Evolutionary conservation across 1,284 basidiomycete species (phyloP).

Genomic region (Wolfiporia cocos): DNA sequence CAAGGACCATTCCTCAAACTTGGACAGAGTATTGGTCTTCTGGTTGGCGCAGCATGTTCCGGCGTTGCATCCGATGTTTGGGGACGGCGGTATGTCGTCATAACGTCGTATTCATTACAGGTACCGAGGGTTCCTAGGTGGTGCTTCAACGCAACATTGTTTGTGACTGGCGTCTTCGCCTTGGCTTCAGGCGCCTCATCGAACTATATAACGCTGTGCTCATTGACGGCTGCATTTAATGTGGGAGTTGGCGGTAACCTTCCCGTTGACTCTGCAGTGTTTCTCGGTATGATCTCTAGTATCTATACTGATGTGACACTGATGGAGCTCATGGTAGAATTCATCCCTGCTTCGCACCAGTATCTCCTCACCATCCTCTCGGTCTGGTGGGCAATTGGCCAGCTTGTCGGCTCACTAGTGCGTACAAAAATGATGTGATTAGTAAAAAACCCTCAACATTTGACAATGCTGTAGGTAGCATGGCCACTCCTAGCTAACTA

Average conservation of each 20-base stretch:
- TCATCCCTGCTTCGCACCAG: conserved; percentile 54
- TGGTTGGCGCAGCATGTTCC: conserved; percentile 63
- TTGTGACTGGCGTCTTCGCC: conserved; percentile 67
- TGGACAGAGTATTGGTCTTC: conserved; percentile 50
- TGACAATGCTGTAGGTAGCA: conserved; percentile 35
- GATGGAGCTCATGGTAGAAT: conserved; percentile 43
- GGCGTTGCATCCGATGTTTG: conserved; percentile 55
- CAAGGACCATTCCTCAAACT: conserved; percentile 49
- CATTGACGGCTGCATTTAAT: conserved; percentile 50
- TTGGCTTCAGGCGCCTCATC: conserved; percentile 53
- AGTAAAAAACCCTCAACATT: conserved; percentile 22
- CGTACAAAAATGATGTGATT: conserved; percentile 19
- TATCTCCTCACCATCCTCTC: conserved; percentile 59
- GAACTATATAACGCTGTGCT: conserved; percentile 44
- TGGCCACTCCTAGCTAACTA: conserved; percentile 62
- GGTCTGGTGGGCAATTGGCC: conserved; percentile 62
- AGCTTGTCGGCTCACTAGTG: conserved; percentile 52
- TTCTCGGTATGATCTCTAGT: conserved; percentile 51
- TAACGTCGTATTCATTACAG: background rate
- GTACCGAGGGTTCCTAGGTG: conserved; percentile 31
- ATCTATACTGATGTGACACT: too few species aligned
- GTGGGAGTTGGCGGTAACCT: conserved; percentile 67
- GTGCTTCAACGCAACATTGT: conserved; percentile 71
- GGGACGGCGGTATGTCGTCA: conserved; percentile 40
- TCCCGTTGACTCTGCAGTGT: conserved; percentile 76